Conservation (phyloP, 129 eudicot species). For the sunflower (Helianthus annuus) region DNA sequence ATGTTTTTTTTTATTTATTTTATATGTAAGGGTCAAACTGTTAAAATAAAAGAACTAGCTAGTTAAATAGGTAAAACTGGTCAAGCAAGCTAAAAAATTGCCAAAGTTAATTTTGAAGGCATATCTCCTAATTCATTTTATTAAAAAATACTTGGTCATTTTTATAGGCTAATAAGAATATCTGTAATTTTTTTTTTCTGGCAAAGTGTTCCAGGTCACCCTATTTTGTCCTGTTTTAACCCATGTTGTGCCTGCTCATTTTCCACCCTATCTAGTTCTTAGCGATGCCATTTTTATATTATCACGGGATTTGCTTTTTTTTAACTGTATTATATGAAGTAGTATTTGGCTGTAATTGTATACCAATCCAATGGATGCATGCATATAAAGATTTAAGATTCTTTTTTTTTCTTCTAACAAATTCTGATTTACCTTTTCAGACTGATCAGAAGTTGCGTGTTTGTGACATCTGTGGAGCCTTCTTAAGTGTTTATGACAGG, state of each 20-base stretch:
- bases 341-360: neutral
- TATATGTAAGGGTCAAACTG: neutral
- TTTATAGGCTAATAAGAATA: neutral
- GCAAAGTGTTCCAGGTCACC: neutral
- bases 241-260: neutral
- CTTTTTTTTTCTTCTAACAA: neutral
- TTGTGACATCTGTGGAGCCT: constrained; percentile 98
- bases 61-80: neutral
- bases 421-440: constrained; percentile 36
- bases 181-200: neutral
- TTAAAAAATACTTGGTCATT: neutral
- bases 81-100: neutral
- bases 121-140: neutral
- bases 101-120: neutral
- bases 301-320: constrained; percentile 5
- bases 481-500: constrained; percentile 98
- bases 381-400: neutral
- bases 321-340: neutral
- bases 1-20: neutral
- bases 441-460: constrained; percentile 99
- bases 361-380: neutral
- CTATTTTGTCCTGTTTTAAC: neutral
- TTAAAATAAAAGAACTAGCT: neutral
- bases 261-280: neutral
- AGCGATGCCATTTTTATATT: neutral